Percentiles rank a stretch among this genome's conserved stretches.
Evolutionary conservation across 1,284 basidiomycete genomes (phyloP).

Genomic region (Ustilago curta): DNA sequence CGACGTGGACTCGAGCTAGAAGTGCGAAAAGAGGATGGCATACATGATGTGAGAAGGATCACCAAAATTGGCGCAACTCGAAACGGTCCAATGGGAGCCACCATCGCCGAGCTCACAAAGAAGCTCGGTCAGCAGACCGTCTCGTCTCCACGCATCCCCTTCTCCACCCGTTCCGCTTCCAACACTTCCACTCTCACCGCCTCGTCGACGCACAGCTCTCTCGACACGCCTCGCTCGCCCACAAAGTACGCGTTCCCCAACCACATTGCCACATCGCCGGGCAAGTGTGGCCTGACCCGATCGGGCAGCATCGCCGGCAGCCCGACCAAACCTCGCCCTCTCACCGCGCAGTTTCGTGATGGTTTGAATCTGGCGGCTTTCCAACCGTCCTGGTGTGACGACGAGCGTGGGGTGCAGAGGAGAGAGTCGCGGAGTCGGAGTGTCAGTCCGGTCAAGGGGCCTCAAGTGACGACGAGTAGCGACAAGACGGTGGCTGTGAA

Average conservation of each 20-base stretch:
- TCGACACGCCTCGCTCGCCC: conserved; percentile 10
- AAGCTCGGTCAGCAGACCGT: conserved; percentile 37
- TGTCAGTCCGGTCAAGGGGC: conserved; percentile 47
- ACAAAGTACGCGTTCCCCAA: conserved; percentile 19
- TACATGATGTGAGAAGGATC: conserved; percentile 24
- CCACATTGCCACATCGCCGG: conserved; percentile 18
- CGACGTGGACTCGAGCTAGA: neutral
- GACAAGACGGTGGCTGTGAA: conserved; percentile 1
- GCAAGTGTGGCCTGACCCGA: conserved; percentile 17
- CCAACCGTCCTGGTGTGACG: conserved; percentile 21
- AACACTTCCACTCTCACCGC: conserved; percentile 13
- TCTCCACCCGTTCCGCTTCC: conserved; percentile 14
- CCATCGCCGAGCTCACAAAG: conserved; percentile 58
- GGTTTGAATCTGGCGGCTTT: conserved; percentile 55
- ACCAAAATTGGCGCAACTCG: conserved; percentile 17
- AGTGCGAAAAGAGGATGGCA: neutral
- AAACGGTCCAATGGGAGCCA: conserved; percentile 50
- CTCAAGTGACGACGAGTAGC: neutral
- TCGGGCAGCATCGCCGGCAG: conserved; percentile 41
- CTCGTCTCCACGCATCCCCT: conserved; percentile 10
- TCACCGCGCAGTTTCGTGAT: conserved; percentile 53
- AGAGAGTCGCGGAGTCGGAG: conserved; percentile 55
- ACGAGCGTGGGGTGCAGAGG: conserved; percentile 7
- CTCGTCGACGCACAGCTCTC: neutral
- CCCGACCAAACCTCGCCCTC: conserved; percentile 50